These are phyloP conservation scores for Aristolochia contorta DNA, from an alignment of 164 flowering plant genomes.

Conservation along the genomic window DNA sequence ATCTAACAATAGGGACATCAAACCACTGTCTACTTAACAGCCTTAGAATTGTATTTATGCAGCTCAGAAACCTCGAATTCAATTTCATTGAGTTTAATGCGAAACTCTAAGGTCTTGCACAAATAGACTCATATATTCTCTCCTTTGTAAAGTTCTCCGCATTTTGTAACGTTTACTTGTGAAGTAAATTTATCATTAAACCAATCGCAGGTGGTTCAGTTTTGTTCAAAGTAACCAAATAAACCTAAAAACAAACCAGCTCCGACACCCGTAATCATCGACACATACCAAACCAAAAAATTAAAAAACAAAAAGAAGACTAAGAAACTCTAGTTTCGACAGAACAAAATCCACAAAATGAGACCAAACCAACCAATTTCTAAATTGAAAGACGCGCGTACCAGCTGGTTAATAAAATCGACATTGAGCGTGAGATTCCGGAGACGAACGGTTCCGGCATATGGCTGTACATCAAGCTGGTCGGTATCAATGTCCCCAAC, in stretches of 20 bases:
- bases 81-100: no score
- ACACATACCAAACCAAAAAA: background rate
- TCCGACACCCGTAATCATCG: no score
- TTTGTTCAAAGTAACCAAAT: background rate
- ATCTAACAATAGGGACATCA: no score
- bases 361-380: background rate
- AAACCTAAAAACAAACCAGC: background rate
- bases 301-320: background rate
- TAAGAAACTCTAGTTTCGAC: background rate
- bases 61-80: no score
- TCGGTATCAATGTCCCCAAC: constrained; percentile 77
- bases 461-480: constrained; percentile 86
- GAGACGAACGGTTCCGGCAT: constrained; percentile 70
- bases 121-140: no score
- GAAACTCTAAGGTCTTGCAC: no score
- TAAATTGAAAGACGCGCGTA: constrained; percentile 6
- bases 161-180: no score
- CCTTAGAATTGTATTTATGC: no score
- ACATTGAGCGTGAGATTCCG: constrained; percentile 78
- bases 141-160: no score
- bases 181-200: background rate
- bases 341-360: background rate
- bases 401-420: constrained; percentile 67
- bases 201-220: background rate
- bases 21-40: no score